phyloP scores from a whole-genome alignment of 192 early-diverging fungal species.

The Entrophospora sp. region DNA sequence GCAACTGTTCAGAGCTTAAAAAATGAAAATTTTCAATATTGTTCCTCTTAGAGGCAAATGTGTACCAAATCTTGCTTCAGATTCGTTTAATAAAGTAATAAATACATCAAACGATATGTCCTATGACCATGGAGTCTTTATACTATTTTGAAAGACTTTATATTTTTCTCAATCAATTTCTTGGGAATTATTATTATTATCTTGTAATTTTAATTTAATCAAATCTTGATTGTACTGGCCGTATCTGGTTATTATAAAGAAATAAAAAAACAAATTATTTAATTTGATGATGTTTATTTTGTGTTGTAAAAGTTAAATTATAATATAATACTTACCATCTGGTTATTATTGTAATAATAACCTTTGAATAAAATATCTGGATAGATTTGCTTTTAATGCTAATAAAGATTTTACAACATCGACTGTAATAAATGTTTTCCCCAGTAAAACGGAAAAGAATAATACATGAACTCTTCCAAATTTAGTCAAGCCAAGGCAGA shows the following conservation, averaged over 20 bases:
- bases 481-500: too few species aligned
- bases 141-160: background rate
- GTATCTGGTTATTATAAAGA: too few species aligned
- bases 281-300: too few species aligned
- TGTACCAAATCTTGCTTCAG: background rate
- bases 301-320: too few species aligned
- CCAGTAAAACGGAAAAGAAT: too few species aligned
- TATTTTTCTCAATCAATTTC: background rate
- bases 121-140: background rate
- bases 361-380: constrained; percentile 10
- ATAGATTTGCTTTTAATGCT: too few species aligned
- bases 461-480: too few species aligned
- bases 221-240: background rate
- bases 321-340: too few species aligned
- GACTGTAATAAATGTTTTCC: background rate
- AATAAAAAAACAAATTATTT: too few species aligned
- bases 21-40: constrained; percentile 10
- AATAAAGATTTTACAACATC: background rate
- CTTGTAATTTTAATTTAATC: background rate
- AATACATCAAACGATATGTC: background rate
- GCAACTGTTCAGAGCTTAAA: background rate
- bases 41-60: background rate
- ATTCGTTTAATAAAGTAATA: background rate
- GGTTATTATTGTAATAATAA: background rate
- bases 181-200: background rate